phyloP scores from a whole-genome alignment of 2,329 filamentous ascomycete species.

The Cladophialophora psammophila region DNA sequence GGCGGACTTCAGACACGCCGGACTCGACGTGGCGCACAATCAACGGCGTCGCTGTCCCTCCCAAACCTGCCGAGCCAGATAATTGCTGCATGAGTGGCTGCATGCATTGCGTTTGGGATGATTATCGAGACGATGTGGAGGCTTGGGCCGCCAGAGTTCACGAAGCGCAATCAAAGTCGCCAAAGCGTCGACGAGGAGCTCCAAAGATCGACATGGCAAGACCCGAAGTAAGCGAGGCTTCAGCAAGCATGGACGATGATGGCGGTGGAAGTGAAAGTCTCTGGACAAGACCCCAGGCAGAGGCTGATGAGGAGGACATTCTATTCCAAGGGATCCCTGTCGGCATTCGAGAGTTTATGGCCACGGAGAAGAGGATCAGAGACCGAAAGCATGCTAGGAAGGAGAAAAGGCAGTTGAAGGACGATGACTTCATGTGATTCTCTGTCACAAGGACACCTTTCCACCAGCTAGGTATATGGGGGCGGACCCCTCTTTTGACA shows the following conservation, averaged over 20 bases:
- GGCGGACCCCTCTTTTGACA: too few relatives aligned
- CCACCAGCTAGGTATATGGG: too few relatives aligned
- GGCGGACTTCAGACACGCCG: conserved; percentile 52
- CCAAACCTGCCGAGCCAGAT: conserved; percentile 85
- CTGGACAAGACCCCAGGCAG: conserved; percentile 60
- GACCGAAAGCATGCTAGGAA: conserved; percentile 63
- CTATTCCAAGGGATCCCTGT: conserved; percentile 84
- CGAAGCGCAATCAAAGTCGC: conserved; percentile 62
- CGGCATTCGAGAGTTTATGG: conserved; percentile 96
- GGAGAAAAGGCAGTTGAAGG: conserved; percentile 1
- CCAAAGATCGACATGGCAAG: conserved; percentile 41
- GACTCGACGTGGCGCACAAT: conserved; percentile 66
- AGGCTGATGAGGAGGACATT: conserved; percentile 57
- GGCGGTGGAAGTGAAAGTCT: conserved; percentile 76
- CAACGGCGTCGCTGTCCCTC: conserved; percentile 82
- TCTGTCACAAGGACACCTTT: too few relatives aligned
- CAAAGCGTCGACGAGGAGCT: conserved; percentile 30
- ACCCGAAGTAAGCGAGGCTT: conserved; percentile 57
- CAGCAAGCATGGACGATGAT: conserved; percentile 77
- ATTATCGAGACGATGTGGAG: conserved; percentile 89
- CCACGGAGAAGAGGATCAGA: conserved; percentile 88
- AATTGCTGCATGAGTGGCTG: conserved; percentile 99
- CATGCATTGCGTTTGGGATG: conserved; percentile 96
- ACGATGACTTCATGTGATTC: conserved; percentile 1
- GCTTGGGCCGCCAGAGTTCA: conserved; percentile 75